Base-by-base conservation (phyloP, 371 early-diverging fungal species). In the Rhizopus sp. region DNA sequence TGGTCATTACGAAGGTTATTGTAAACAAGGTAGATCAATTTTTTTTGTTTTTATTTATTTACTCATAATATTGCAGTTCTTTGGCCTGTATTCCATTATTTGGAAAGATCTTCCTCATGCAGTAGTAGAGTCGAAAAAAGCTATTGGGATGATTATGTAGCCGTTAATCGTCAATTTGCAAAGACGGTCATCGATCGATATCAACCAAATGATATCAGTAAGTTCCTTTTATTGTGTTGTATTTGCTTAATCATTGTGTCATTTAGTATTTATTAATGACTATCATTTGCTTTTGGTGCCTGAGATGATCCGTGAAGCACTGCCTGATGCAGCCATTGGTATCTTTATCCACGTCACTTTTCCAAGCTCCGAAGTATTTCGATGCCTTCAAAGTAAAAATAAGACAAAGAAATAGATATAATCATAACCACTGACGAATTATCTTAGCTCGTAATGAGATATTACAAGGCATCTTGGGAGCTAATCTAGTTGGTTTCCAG, bases 291-390 rank as follows among this genome's bases (percentile, higher is more conserved):
- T 98, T 68, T 67, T 97, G 50, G 85, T 98, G 3, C 99, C 99
- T 9, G 75, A 85, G 54, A 85, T 98, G 83, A 70, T 99, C 15
- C 88, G 95, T 46, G 73, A 86, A 63, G 77, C 72, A 44, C 70
- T 97, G 15, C 96, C 95, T 1, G 69, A 83, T 29, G 91, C 96
- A 5, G 84, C 87, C 32, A 89, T 99, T 55, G 97, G 97, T 29
- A 91, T 98, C 66, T 99, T 99, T 74, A 78, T 98, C 46, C 99
- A 99, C 80, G 94, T 96, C 0, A 96, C 99, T 10, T 99, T 99
- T 74, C 98, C 99, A 9, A 88, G 87, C 60, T 91, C 93, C 4
- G 96, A 95, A 64, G 90, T 96, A 16, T 97, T 99, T 78, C 84
- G 95, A 17, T 94, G 95, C 68, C 80, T 96, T 35, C 92, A 95